Base-by-base conservation (phyloP, 495 filamentous ascomycete species). In the Glarea lozoyensis region DNA sequence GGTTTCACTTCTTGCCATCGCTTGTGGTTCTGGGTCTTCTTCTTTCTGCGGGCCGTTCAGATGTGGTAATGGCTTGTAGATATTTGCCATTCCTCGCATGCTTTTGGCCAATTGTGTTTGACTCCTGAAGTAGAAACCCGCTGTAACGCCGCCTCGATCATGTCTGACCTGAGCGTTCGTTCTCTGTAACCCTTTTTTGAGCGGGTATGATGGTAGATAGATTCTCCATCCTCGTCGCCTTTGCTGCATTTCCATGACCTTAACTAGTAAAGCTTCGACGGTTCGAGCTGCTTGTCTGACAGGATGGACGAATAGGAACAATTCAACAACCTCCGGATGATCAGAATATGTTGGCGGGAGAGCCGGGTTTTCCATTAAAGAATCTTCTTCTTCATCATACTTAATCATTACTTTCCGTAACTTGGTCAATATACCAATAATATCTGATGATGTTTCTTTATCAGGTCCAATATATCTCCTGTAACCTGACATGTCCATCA, bases 91-190 rank as follows among this genome's bases (percentile, higher is more conserved):
- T n/a, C 51, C 60, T 55, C 63, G 61, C 43, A 61, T 61, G 30
- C 34, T 56, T 25, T 53, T 52, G 15, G 65, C 55, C 39, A 75
- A 57, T 50, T 73, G 57, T 42, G 57, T 44, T 39, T 73, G 63
- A 54, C 62, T 75, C 21, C 61, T 67, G 39, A 70, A 79, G 50
- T 73, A 78, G 35, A 65, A 74, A 13, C 61, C 63, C 5, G 65
- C 69, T 21, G 73, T 75, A 10, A 75, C 58, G 5, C 75, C 75
- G 24, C 75, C 75, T 42, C 75, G 61, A 49, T 79, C 74, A 53
- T 78, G 74, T 11, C 69, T 60, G 18, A 78, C 74, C 45, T 76
- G 73, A 12, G 69, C 62, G 51, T 74, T 76, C 7, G 66, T 63
- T 18, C 74, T 62, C 38, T 75, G 60, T 1, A 76, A 24, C 1